A percentile compares a stretch with the other conserved stretches of the same genome.
Conservation (phyloP, 495 filamentous ascomycete genomes). For the Xylaria longipes region DNA sequence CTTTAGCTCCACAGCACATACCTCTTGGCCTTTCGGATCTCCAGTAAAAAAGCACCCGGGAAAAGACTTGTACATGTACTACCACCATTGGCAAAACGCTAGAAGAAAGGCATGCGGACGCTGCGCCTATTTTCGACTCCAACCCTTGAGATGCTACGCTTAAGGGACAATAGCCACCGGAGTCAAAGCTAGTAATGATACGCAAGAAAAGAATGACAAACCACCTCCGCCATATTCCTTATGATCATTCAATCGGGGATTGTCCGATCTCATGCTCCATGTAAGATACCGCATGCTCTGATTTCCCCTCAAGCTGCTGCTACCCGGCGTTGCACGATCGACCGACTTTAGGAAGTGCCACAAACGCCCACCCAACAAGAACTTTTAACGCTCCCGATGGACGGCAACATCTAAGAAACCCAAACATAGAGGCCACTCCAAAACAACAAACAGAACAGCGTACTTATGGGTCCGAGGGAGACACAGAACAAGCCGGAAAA, state of each 20-base stretch:
- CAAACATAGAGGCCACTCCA: slow-evolving; percentile 17
- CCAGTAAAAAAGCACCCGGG: background rate
- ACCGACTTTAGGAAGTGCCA: slow-evolving; percentile 31
- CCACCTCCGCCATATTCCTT: background rate
- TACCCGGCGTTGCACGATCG: slow-evolving; percentile 35
- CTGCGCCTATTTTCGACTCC: background rate
- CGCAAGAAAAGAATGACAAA: background rate
- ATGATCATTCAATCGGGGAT: background rate
- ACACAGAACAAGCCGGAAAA: slow-evolving; percentile 27
- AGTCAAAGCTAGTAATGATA: slow-evolving; percentile 12
- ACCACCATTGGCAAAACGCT: background rate
- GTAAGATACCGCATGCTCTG: slow-evolving; percentile 34
- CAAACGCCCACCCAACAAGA: slow-evolving; percentile 28
- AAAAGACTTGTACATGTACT: slow-evolving; percentile 10
- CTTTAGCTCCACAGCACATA: background rate
- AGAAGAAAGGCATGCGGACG: background rate
- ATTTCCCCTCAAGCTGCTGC: slow-evolving; percentile 36
- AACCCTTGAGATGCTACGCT: slow-evolving; percentile 3
- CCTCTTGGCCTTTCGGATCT: slow-evolving; percentile 1
- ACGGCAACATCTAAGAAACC: slow-evolving; percentile 17
- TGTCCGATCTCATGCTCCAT: slow-evolving; percentile 26
- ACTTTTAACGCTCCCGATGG: slow-evolving; percentile 26
- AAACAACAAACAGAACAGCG: slow-evolving; percentile 1
- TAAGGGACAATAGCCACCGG: slow-evolving; percentile 7
- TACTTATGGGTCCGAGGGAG: background rate